These are phyloP conservation scores for Tetrahymena borealis DNA, from an alignment of 73 alveolate genomes.

Conservation along the genomic window DNA sequence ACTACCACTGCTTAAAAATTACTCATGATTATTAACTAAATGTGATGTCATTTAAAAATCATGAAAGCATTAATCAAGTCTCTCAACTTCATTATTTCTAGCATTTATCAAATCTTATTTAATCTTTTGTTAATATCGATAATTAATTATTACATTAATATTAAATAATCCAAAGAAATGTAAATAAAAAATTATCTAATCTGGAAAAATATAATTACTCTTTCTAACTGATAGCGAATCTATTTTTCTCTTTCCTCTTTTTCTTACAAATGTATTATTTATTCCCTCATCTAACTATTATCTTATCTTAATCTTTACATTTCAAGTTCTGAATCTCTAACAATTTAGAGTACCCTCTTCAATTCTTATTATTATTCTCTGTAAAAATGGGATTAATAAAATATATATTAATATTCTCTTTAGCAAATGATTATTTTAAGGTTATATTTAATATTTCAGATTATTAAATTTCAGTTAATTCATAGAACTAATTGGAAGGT, in stretches of 20 bases:
- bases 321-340: neutral
- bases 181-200: neutral
- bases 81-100: neutral
- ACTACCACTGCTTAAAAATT: neutral
- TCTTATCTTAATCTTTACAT: neutral
- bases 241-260: neutral
- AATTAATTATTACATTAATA: neutral
- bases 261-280: neutral
- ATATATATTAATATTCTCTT: too few species aligned
- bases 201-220: neutral
- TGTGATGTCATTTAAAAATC: neutral
- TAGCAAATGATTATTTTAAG: too few species aligned
- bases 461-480: too few species aligned
- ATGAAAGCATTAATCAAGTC: neutral
- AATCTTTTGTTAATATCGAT: neutral
- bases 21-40: neutral
- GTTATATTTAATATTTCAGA: too few species aligned
- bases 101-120: neutral
- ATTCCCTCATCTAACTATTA: neutral
- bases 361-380: neutral
- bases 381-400: too few species aligned
- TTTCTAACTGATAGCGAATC: neutral
- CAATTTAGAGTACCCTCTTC: neutral
- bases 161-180: neutral
- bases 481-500: too few species aligned